Evolutionary conservation across 2,329 filamentous ascomycete genomes (phyloP).

Genomic region (Eurotiales sp.): DNA sequence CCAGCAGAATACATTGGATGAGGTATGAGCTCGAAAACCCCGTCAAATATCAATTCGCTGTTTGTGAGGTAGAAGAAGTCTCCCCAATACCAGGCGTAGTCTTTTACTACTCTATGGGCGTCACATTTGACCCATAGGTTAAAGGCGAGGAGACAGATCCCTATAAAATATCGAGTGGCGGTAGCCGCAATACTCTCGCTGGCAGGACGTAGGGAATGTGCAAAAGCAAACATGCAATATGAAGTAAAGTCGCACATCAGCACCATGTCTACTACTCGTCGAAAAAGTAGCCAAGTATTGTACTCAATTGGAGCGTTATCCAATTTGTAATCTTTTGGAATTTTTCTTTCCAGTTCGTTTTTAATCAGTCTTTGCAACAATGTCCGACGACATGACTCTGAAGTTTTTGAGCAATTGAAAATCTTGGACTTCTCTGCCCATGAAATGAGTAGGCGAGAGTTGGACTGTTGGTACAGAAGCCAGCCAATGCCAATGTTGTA

Average conservation of each 20-base stretch:
- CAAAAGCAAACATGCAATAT: slow-evolving; percentile 91
- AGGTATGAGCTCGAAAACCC: slow-evolving; percentile 98
- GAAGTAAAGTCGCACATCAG: slow-evolving; percentile 98
- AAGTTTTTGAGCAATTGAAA: slow-evolving; percentile 77
- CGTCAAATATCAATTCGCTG: slow-evolving; percentile 95
- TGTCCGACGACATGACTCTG: slow-evolving; percentile 75
- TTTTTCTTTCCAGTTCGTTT: slow-evolving; percentile 87
- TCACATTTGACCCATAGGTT: slow-evolving; percentile 99
- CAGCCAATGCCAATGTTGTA: slow-evolving; percentile 95
- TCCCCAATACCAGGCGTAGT: slow-evolving; percentile 99
- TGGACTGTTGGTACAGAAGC: slow-evolving; percentile 82
- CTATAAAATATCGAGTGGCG: slow-evolving; percentile 70
- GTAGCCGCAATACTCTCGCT: slow-evolving; percentile 69
- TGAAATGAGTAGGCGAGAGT: slow-evolving; percentile 76
- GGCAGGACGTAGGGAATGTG: slow-evolving; percentile 71
- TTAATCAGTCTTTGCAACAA: slow-evolving; percentile 76
- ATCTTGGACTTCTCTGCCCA: slow-evolving; percentile 84
- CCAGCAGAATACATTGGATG: slow-evolving; percentile 99
- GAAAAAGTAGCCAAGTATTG: slow-evolving; percentile 97
- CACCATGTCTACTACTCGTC: slow-evolving; percentile 91
- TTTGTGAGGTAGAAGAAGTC: slow-evolving; percentile 99
- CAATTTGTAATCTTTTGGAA: slow-evolving; percentile 87
- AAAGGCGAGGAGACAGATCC: slow-evolving; percentile 77
- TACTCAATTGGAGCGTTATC: slow-evolving; percentile 95
- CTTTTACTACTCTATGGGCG: slow-evolving; percentile 94